A percentile compares a stretch with the other conserved stretches of the same genome.
These are phyloP conservation scores for apple (Malus domestica) DNA, from an alignment of 306 rosid genomes.

Conservation along the genomic window ASM211411v1 NC_041803.1:53534001-53534500, in stretches of 20 bases:
- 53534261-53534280: neutral
- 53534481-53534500: neutral
- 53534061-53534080: conserved; percentile 1
- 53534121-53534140: neutral
- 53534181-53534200: neutral
- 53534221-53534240: neutral
- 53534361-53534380: neutral
- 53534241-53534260: neutral
- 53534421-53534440: neutral
- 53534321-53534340: neutral
- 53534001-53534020: conserved; percentile 93
- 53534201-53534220: neutral
- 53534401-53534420: neutral
- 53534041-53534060: neutral
- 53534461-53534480: neutral
- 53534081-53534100: conserved; percentile 10
- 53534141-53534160: neutral
- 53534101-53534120: neutral
- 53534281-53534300: neutral
- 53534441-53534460: neutral
- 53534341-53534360: neutral
- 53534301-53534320: neutral
- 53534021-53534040: conserved; percentile 34
- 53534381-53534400: neutral
- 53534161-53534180: neutral